Evolutionary conservation across 495 filamentous ascomycete species (phyloP).

Genomic region (Neurospora sp.): DNA sequence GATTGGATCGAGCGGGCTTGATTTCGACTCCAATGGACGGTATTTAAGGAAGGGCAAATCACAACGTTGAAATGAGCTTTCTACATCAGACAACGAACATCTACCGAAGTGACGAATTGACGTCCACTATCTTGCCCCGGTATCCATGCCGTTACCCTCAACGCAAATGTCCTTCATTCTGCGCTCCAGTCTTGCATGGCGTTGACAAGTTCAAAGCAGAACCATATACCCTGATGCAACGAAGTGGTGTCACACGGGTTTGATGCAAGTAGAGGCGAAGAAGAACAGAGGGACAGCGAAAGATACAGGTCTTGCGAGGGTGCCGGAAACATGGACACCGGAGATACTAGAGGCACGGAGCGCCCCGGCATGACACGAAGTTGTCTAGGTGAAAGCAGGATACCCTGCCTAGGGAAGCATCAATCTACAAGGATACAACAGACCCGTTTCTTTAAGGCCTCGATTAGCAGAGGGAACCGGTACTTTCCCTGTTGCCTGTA

Average conservation of each 20-base stretch:
- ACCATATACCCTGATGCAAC: neutral
- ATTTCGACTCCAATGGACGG: neutral
- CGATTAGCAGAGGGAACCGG: neutral
- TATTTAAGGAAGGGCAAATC: neutral
- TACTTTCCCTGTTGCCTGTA: neutral
- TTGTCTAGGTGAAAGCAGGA: neutral
- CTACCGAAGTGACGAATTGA: neutral
- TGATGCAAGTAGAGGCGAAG: neutral
- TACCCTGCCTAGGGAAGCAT: neutral
- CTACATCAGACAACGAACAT: neutral
- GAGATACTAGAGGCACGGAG: neutral
- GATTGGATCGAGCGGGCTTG: neutral
- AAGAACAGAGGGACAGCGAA: neutral
- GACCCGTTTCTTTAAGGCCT: neutral
- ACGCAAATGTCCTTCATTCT: neutral
- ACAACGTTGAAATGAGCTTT: neutral
- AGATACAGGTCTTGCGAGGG: neutral
- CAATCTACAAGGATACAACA: neutral
- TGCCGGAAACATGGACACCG: neutral
- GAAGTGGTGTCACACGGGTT: neutral
- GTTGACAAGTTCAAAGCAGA: neutral
- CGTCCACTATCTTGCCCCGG: neutral
- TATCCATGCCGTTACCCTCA: neutral
- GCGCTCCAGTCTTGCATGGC: neutral
- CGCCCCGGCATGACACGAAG: neutral